A percentile compares a stretch with the other conserved stretches of the same genome.
phyloP scores from a whole-genome alignment of 371 early-diverging fungal genomes.

The Fennellomyces sp. region DNA sequence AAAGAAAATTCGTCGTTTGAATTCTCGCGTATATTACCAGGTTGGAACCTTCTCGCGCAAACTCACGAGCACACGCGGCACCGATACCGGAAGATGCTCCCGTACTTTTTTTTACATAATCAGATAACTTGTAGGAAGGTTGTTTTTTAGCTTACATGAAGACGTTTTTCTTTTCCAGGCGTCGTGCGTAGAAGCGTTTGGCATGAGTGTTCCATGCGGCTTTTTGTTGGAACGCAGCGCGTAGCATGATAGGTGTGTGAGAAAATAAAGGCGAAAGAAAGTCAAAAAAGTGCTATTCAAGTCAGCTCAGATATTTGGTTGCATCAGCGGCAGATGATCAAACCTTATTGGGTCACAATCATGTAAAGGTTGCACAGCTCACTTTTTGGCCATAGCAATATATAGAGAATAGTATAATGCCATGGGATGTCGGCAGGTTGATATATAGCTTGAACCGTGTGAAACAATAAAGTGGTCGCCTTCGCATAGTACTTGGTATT shows the following conservation, averaged over 20 bases:
- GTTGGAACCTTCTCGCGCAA: conserved; percentile 81
- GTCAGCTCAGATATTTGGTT: too few relatives aligned
- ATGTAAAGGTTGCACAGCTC: too few relatives aligned
- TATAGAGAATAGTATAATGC: too few relatives aligned
- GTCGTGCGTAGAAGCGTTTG: conserved; percentile 9
- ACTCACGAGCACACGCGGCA: conserved; percentile 81
- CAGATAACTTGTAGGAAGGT: neutral
- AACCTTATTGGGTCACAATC: too few relatives aligned
- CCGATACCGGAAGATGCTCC: conserved; percentile 93
- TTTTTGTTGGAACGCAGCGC: conserved; percentile 1
- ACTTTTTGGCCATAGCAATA: too few relatives aligned
- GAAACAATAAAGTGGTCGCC: too few relatives aligned
- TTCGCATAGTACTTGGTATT: too few relatives aligned
- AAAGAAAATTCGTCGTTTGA: neutral
- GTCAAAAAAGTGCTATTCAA: too few relatives aligned
- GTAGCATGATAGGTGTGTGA: neutral
- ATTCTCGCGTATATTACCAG: conserved; percentile 53
- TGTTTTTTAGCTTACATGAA: conserved; percentile 12
- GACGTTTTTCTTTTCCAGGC: conserved; percentile 15
- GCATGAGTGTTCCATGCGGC: neutral
- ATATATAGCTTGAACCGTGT: too few relatives aligned
- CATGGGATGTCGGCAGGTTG: too few relatives aligned
- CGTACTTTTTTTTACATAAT: conserved; percentile 68
- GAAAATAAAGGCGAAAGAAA: neutral
- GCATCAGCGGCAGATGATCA: too few relatives aligned